A percentile compares a stretch with the other conserved stretches of the same genome.
Conservation (phyloP, 805 yeast species). For the Wickerhamomyces chaumierensis region DNA sequence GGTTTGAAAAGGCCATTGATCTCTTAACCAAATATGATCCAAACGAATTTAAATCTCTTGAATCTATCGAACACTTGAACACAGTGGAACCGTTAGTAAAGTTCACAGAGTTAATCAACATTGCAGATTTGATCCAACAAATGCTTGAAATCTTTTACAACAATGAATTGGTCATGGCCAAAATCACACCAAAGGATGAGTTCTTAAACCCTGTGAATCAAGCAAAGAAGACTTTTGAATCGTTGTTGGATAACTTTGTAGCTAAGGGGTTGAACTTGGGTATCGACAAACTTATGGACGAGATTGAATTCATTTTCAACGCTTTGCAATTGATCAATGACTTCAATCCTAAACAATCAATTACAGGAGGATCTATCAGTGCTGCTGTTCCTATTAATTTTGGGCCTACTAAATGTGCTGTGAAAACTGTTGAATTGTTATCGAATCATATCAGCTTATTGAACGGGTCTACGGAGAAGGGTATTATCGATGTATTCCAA, state of each 20-base stretch:
- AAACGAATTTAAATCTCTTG: conserved; percentile 22
- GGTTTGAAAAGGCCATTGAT: conserved; percentile 71
- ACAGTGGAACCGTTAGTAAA: conserved; percentile 76
- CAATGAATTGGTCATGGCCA: conserved; percentile 53
- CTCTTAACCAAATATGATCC: conserved; percentile 69
- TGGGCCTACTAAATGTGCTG: conserved; percentile 56
- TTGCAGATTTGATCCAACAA: conserved; percentile 86
- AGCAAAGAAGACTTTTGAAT: conserved; percentile 73
- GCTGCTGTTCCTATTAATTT: conserved; percentile 19
- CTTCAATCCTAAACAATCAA: conserved; percentile 43
- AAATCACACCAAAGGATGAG: conserved; percentile 62
- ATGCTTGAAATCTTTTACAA: conserved; percentile 86
- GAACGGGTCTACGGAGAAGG: conserved; percentile 75
- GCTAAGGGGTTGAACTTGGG: conserved; percentile 93
- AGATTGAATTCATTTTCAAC: conserved; percentile 52
- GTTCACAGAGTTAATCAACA: conserved; percentile 83
- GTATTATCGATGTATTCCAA: conserved; percentile 83
- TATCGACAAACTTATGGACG: conserved; percentile 76
- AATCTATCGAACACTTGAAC: conserved; percentile 18
- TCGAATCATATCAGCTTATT: conserved; percentile 63
- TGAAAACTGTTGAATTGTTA: conserved; percentile 47
- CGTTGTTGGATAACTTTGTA: conserved; percentile 72
- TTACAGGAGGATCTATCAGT: too few relatives aligned
- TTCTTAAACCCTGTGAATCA: conserved; percentile 69
- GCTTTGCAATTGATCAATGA: conserved; percentile 49